Evolutionary conservation across 139 green algal genomes (phyloP).

Genomic region (Chlamydomonas eustigma): DNA sequence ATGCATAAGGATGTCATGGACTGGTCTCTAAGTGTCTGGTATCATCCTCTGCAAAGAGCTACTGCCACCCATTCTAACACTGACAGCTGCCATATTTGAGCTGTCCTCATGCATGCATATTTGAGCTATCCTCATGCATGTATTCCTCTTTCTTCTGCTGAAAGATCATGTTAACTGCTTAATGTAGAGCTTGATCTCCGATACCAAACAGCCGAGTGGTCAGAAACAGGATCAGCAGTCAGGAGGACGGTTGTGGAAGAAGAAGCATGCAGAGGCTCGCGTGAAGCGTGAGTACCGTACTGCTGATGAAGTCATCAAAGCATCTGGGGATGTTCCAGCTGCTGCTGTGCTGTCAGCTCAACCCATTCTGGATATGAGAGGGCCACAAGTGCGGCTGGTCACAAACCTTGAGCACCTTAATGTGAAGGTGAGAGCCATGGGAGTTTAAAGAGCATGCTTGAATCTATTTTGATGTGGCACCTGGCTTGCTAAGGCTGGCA

Average conservation of each 20-base stretch:
- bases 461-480: neutral
- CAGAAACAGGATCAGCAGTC: neutral
- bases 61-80: too few species aligned
- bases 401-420: constrained; percentile 89
- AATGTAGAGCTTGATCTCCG: too few species aligned
- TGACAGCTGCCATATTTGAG: too few species aligned
- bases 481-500: too few species aligned
- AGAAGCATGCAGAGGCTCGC: constrained; percentile 35
- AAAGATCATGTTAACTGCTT: too few species aligned
- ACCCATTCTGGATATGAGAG: constrained; percentile 93
- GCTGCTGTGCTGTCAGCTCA: constrained; percentile 20
- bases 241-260: constrained; percentile 53
- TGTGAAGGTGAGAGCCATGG: constrained; percentile 11
- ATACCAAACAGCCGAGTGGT: too few species aligned
- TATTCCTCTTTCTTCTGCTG: too few species aligned
- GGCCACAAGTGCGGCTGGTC: constrained; percentile 76
- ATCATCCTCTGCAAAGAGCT: too few species aligned
- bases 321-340: constrained; percentile 23
- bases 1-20: too few species aligned
- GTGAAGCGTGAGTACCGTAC: constrained; percentile 70
- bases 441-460: neutral
- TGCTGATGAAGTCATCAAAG: constrained; percentile 74
- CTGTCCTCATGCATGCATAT: too few species aligned
- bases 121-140: too few species aligned
- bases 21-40: too few species aligned